A percentile compares a stretch with the other conserved stretches of the same genome.
Evolutionary conservation across 768 basidiomycete genomes (phyloP).

Genomic region (Candolleomyces eurysporus): DNA sequence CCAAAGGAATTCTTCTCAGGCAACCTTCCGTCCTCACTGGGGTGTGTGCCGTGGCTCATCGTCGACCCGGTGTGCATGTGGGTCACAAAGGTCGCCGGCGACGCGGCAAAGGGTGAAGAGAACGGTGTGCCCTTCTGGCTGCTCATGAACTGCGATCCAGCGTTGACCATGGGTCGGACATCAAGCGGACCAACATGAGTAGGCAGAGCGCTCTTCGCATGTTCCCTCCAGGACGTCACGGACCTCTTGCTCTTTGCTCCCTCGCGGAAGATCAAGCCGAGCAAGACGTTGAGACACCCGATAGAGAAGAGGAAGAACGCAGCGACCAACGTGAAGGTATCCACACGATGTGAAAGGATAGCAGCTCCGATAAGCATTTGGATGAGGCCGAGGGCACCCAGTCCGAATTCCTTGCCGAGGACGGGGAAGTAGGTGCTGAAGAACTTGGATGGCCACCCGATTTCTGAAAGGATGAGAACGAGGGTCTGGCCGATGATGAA

Average conservation of each 20-base stretch:
- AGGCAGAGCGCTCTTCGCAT: slow-evolving; percentile 56
- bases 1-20: slow-evolving; percentile 53
- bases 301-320: slow-evolving; percentile 84
- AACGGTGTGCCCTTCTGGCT: slow-evolving; percentile 15
- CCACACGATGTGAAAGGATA: slow-evolving; percentile 74
- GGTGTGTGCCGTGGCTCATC: slow-evolving; percentile 4
- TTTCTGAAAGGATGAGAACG: slow-evolving; percentile 78
- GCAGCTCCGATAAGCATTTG: slow-evolving; percentile 77
- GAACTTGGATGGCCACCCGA: slow-evolving; percentile 76
- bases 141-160: slow-evolving; percentile 16
- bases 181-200: slow-evolving; percentile 26
- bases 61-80: slow-evolving; percentile 9
- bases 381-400: slow-evolving; percentile 84
- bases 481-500: slow-evolving; percentile 85
- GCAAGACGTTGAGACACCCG: slow-evolving; percentile 79
- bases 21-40: slow-evolving; percentile 14
- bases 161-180: slow-evolving; percentile 28
- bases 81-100: slow-evolving; percentile 6
- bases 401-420: slow-evolving; percentile 77
- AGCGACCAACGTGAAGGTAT: slow-evolving; percentile 82
- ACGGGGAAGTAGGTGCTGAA: slow-evolving; percentile 87
- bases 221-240: slow-evolving; percentile 63
- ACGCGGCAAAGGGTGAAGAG: neutral
- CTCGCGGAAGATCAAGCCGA: slow-evolving; percentile 78
- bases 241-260: slow-evolving; percentile 63